Evolutionary conservation across 2,329 filamentous ascomycete genomes (phyloP).

Genomic region (Colletotrichum sp.): DNA sequence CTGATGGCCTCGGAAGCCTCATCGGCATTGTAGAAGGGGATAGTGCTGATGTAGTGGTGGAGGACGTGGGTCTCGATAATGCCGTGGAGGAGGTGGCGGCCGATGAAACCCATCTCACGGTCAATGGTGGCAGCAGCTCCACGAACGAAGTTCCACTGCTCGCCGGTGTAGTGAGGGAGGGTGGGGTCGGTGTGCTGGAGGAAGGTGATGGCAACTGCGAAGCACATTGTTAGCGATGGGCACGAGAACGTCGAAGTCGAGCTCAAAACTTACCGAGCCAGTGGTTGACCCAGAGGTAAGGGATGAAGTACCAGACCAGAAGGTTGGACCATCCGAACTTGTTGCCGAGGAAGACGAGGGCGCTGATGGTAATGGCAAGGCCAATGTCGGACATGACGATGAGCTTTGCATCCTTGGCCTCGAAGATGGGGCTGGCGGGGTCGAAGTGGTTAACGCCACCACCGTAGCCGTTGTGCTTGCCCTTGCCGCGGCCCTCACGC

Average conservation of each 20-base stretch:
- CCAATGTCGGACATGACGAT: constrained; percentile 89
- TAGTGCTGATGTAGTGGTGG: constrained; percentile 95
- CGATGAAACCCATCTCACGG: constrained; percentile 95
- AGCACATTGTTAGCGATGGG: background rate
- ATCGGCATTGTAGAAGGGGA: constrained; percentile 79
- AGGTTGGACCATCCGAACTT: constrained; percentile 86
- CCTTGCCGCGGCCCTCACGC: constrained; percentile 88
- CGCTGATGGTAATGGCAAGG: constrained; percentile 63
- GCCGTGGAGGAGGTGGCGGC: constrained; percentile 87
- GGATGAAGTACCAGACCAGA: constrained; percentile 91
- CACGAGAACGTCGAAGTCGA: background rate
- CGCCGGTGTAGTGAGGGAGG: constrained; percentile 87
- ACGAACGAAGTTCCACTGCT: constrained; percentile 91
- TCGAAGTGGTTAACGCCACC: constrained; percentile 95
- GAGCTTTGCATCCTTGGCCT: constrained; percentile 86
- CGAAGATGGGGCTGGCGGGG: constrained; percentile 86
- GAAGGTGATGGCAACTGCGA: constrained; percentile 89
- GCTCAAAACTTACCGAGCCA: constrained; percentile 80
- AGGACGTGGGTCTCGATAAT: constrained; percentile 98
- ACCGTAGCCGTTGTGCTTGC: constrained; percentile 83
- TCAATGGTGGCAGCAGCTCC: constrained; percentile 96
- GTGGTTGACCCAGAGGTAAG: constrained; percentile 98
- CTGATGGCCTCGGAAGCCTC: constrained; percentile 64
- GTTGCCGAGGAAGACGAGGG: constrained; percentile 72
- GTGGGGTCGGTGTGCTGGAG: constrained; percentile 96